A percentile compares a stretch with the other conserved stretches of the same genome.
Conservation (phyloP, 345 rosid genomes). For the Ceriops zippeliana region DNA sequence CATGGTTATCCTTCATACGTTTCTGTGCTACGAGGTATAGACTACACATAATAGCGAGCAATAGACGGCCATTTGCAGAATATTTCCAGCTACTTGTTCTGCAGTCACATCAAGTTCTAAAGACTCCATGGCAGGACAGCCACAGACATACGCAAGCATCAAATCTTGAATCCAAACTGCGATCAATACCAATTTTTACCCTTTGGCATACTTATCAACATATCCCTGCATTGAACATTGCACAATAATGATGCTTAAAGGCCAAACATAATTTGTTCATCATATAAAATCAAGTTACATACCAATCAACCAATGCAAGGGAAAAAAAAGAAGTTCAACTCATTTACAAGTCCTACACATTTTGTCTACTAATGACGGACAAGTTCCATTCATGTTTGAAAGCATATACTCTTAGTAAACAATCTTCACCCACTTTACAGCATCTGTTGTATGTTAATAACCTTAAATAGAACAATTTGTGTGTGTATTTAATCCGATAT, state of each 20-base stretch:
- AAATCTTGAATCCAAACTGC: conserved; percentile 10
- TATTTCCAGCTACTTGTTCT: conserved; percentile 1
- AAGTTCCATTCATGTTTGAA: not conserved
- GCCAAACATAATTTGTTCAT: not conserved
- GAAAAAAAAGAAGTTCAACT: not conserved
- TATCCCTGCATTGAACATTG: conserved; percentile 56
- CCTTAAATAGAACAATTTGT: no score
- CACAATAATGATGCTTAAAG: not conserved
- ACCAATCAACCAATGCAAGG: not conserved
- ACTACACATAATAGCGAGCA: conserved; percentile 9
- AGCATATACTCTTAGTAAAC: not conserved
- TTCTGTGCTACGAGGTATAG: conserved; percentile 7
- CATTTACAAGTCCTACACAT: not conserved
- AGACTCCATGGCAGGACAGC: conserved; percentile 2
- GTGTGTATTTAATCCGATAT: not conserved
- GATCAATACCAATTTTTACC: conserved; percentile 28
- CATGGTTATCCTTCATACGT: conserved; percentile 4
- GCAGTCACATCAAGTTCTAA: conserved; percentile 3
- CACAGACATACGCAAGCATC: not conserved
- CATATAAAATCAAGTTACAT: not conserved
- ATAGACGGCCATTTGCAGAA: conserved; percentile 7
- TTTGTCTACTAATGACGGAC: not conserved
- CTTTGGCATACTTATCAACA: conserved; percentile 78
- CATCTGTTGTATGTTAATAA: no score
- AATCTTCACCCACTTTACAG: not conserved